Conservation (phyloP, 768 basidiomycete species). For the Podaxis mareebaensis region DNA sequence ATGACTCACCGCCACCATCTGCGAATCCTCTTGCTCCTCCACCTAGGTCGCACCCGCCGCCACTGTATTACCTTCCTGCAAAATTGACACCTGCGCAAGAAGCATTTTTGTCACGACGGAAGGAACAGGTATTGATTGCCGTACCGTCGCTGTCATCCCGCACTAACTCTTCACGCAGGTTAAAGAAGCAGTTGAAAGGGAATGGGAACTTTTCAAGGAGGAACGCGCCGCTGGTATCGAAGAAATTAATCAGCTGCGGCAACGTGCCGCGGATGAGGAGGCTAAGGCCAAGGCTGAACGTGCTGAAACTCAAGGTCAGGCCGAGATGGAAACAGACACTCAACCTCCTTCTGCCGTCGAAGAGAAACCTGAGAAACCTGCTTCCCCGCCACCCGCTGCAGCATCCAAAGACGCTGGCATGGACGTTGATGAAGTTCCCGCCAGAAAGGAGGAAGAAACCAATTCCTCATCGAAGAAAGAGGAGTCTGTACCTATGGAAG, state of each 20-base stretch:
- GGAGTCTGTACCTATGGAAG: slow-evolving; percentile 52
- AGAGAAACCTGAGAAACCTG: slow-evolving; percentile 21
- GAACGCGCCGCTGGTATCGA: slow-evolving; percentile 60
- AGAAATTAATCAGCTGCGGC: slow-evolving; percentile 63
- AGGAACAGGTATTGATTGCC: slow-evolving; percentile 52
- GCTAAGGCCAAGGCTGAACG: slow-evolving; percentile 43
- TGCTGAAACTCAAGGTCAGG: slow-evolving; percentile 33
- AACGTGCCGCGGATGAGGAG: slow-evolving; percentile 68
- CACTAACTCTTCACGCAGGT: slow-evolving; percentile 41
- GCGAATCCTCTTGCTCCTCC: slow-evolving; percentile 44
- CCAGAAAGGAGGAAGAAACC: slow-evolving; percentile 28
- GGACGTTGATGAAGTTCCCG: slow-evolving; percentile 40
- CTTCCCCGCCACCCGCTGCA: slow-evolving; percentile 6
- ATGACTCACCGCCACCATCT: slow-evolving; percentile 35
- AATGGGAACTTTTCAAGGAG: slow-evolving; percentile 64
- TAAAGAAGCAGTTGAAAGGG: slow-evolving; percentile 59
- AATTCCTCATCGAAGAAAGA: slow-evolving; percentile 50
- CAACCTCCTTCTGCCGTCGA: slow-evolving; percentile 21
- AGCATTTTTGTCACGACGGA: slow-evolving; percentile 60
- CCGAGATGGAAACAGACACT: slow-evolving; percentile 40
- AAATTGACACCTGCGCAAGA: slow-evolving; percentile 70
- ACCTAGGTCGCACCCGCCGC: slow-evolving; percentile 70
- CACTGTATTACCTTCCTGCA: slow-evolving; percentile 75
- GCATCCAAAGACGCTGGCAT: slow-evolving; percentile 30
- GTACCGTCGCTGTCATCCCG: neutral